These are phyloP conservation scores for Brasilioporus rufonigricans DNA, from an alignment of 768 basidiomycete genomes.

Conservation along the genomic window DNA sequence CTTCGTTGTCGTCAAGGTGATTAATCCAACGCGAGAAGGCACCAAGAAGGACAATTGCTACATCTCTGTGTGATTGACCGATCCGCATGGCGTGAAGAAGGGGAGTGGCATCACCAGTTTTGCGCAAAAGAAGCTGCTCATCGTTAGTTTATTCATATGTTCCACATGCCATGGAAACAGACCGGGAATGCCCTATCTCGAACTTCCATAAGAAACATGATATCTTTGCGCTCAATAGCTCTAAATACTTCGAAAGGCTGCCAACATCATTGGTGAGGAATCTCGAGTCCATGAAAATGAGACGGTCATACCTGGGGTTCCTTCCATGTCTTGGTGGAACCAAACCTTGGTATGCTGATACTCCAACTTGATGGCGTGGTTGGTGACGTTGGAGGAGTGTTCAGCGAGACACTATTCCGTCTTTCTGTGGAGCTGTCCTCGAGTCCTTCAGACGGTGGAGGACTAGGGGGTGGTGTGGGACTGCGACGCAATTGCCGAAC, in stretches of 20 bases:
- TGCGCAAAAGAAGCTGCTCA: constrained; percentile 70
- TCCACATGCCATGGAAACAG: constrained; percentile 25
- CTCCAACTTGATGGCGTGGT: constrained; percentile 13
- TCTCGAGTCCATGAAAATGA: background rate
- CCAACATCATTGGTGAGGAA: background rate
- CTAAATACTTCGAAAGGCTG: constrained; percentile 70
- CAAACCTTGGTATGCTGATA: constrained; percentile 12
- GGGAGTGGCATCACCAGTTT: constrained; percentile 82
- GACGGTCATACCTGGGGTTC: constrained; percentile 47
- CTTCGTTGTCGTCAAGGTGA: constrained; percentile 77
- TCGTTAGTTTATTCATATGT: background rate
- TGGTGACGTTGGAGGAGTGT: constrained; percentile 23
- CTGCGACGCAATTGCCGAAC: constrained; percentile 50
- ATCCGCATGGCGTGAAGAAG: constrained; percentile 89
- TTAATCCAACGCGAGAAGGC: constrained; percentile 93
- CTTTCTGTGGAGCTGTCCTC: constrained; percentile 12
- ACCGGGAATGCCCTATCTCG: constrained; percentile 80
- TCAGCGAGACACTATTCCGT: constrained; percentile 15
- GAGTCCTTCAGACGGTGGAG: constrained; percentile 19
- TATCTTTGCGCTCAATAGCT: constrained; percentile 83
- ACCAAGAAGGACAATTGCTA: constrained; percentile 84
- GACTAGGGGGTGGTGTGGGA: constrained; percentile 37
- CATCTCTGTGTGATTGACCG: constrained; percentile 70
- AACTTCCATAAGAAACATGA: constrained; percentile 80
- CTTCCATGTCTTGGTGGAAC: constrained; percentile 39